Evolutionary conservation across 2,329 filamentous ascomycete species (phyloP).

Genomic region (Xylariaceae sp.): DNA sequence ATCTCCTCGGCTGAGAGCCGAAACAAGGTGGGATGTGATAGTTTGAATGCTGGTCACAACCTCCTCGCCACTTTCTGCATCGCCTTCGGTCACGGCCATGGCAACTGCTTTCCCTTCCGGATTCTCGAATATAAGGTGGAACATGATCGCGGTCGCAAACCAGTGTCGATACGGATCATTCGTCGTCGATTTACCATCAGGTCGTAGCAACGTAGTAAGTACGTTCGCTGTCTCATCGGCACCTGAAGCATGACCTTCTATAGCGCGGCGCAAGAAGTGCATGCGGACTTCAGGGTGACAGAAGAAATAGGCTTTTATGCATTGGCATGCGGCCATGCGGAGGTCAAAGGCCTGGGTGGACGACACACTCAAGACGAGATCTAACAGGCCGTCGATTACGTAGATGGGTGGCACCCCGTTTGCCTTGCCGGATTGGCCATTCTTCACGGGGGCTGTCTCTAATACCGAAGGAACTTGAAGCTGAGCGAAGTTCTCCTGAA

Average conservation of each 20-base stretch:
- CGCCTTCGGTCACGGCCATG: constrained; percentile 81
- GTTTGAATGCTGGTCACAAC: constrained; percentile 91
- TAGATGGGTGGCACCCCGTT: constrained; percentile 64
- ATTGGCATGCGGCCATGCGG: constrained; percentile 79
- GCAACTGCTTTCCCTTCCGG: constrained; percentile 71
- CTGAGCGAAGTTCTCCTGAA: constrained; percentile 88
- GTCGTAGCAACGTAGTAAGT: constrained; percentile 71
- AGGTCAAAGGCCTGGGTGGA: constrained; percentile 67
- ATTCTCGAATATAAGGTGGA: constrained; percentile 80
- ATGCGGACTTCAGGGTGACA: constrained; percentile 73
- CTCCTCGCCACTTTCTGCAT: constrained; percentile 84
- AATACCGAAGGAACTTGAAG: constrained; percentile 66
- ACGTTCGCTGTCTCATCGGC: constrained; percentile 84
- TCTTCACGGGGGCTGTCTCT: constrained; percentile 33
- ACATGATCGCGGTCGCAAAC: constrained; percentile 82
- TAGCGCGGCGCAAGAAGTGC: constrained; percentile 83
- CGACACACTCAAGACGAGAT: constrained; percentile 68
- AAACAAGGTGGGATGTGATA: constrained; percentile 78
- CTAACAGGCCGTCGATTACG: constrained; percentile 88
- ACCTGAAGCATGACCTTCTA: constrained; percentile 75
- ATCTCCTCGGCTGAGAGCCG: constrained; percentile 67
- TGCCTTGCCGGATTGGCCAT: constrained; percentile 37
- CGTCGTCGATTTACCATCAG: constrained; percentile 54
- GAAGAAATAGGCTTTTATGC: constrained; percentile 87
- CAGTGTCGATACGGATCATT: constrained; percentile 81